Evolutionary conservation across 73 alveolate species (phyloP).

Genomic region (Symbiodinium natans): DNA sequence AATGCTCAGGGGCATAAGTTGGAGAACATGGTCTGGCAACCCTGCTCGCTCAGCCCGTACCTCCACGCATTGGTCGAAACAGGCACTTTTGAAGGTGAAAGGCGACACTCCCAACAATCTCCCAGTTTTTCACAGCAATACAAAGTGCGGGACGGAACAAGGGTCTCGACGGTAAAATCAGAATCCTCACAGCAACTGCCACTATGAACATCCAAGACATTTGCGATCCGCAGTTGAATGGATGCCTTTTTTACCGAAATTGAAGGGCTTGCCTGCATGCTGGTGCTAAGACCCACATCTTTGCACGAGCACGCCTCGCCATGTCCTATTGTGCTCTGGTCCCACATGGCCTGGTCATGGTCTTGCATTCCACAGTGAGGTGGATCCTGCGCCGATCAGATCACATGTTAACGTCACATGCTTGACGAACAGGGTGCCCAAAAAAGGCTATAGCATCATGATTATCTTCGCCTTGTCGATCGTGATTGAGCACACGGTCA

Average conservation of each 20-base stretch:
- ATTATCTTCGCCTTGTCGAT: too few relatives aligned
- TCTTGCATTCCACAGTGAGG: neutral
- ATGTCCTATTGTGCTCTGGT: neutral
- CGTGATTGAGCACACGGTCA: too few relatives aligned
- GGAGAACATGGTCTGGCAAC: neutral
- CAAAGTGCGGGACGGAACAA: conserved; percentile 13
- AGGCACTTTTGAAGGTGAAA: neutral
- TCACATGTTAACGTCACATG: too few relatives aligned
- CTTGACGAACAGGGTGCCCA: too few relatives aligned
- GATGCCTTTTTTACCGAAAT: too few relatives aligned
- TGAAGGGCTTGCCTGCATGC: too few relatives aligned
- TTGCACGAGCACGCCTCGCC: too few relatives aligned
- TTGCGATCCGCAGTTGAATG: too few relatives aligned
- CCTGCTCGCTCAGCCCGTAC: neutral
- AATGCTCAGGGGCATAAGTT: neutral
- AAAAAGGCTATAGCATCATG: too few relatives aligned
- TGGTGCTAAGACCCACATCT: too few relatives aligned
- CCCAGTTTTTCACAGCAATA: neutral
- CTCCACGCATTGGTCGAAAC: neutral
- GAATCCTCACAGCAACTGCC: conserved; percentile 26
- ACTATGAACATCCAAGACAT: too few relatives aligned
- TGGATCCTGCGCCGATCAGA: neutral
- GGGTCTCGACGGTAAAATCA: conserved; percentile 34
- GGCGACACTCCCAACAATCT: too few relatives aligned
- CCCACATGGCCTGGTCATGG: neutral